Conservation (phyloP, 2,329 filamentous ascomycete species). For the Raffaelea deltoideospora region DNA sequence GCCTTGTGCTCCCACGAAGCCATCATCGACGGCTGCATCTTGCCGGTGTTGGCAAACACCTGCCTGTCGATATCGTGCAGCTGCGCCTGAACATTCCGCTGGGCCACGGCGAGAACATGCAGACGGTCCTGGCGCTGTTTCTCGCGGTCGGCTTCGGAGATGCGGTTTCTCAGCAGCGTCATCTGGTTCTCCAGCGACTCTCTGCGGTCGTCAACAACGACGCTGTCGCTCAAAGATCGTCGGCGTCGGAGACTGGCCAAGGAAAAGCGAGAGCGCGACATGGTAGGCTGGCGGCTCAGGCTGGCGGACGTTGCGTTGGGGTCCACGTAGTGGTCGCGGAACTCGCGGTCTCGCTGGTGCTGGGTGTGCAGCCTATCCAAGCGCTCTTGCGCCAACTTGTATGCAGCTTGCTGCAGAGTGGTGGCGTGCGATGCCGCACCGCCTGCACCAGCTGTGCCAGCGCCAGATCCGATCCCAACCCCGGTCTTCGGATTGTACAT, state of each 20-base stretch:
- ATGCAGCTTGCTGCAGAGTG: slow-evolving; percentile 72
- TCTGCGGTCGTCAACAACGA: slow-evolving; percentile 46
- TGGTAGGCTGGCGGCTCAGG: slow-evolving; percentile 3
- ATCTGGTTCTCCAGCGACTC: slow-evolving; percentile 46
- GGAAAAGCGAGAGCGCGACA: slow-evolving; percentile 33
- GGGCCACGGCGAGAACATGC: slow-evolving; percentile 59
- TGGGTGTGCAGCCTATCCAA: slow-evolving; percentile 68
- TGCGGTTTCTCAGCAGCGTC: slow-evolving; percentile 3
- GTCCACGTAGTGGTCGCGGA: slow-evolving; percentile 58
- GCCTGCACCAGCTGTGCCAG: neutral
- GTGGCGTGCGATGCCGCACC: slow-evolving; percentile 20
- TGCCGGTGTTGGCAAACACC: slow-evolving; percentile 62
- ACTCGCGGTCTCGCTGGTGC: slow-evolving; percentile 43
- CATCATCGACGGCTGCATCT: slow-evolving; percentile 50
- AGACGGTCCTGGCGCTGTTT: slow-evolving; percentile 65
- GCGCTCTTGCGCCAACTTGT: slow-evolving; percentile 71
- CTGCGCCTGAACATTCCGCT: slow-evolving; percentile 68
- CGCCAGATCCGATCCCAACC: neutral
- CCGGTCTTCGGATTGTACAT: slow-evolving; percentile 47
- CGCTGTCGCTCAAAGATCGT: slow-evolving; percentile 48
- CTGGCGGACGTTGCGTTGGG: slow-evolving; percentile 15
- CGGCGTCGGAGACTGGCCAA: slow-evolving; percentile 44
- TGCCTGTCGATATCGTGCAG: slow-evolving; percentile 72
- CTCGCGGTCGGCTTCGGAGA: slow-evolving; percentile 42
- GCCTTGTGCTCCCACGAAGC: slow-evolving; percentile 71